Conservation (phyloP, 1,139 yeast species). For the Hyphopichia fennica region DNA sequence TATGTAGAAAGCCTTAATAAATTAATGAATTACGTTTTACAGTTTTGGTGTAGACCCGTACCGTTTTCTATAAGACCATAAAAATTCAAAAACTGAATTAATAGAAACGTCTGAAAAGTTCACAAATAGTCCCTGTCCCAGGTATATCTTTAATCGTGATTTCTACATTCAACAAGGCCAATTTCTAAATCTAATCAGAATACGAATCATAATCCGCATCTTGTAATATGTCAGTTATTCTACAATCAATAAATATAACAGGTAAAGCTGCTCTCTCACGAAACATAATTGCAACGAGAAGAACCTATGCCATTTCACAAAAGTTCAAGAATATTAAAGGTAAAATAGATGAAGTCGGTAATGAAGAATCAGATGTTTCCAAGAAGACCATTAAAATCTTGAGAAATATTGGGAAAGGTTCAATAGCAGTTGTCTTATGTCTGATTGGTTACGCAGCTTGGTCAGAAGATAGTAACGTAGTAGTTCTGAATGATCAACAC, state of each 20-base stretch:
- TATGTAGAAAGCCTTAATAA: neutral
- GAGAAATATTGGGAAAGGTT: conserved; percentile 33
- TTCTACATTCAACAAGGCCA: no score
- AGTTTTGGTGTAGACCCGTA: neutral
- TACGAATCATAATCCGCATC: no score
- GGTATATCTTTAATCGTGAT: no score
- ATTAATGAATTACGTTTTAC: neutral
- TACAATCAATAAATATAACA: neutral
- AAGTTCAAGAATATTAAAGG: neutral
- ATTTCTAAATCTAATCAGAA: no score
- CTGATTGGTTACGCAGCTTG: conserved; percentile 37
- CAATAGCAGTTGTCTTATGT: conserved; percentile 34
- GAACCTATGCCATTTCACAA: neutral
- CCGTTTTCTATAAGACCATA: no score
- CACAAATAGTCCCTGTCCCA: no score
- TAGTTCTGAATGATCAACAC: conserved; percentile 12
- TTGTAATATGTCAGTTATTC: no score
- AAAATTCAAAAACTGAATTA: no score
- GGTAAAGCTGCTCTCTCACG: neutral
- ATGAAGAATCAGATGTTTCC: conserved; percentile 35
- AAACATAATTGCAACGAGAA: neutral
- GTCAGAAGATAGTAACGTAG: conserved; percentile 12
- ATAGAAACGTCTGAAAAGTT: no score
- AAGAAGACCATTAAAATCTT: conserved; percentile 28
- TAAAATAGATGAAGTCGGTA: conserved; percentile 25